These are phyloP conservation scores for Sordariomycetes sp. DNA, from an alignment of 2,329 filamentous ascomycete species.

Conservation along the genomic window DNA sequence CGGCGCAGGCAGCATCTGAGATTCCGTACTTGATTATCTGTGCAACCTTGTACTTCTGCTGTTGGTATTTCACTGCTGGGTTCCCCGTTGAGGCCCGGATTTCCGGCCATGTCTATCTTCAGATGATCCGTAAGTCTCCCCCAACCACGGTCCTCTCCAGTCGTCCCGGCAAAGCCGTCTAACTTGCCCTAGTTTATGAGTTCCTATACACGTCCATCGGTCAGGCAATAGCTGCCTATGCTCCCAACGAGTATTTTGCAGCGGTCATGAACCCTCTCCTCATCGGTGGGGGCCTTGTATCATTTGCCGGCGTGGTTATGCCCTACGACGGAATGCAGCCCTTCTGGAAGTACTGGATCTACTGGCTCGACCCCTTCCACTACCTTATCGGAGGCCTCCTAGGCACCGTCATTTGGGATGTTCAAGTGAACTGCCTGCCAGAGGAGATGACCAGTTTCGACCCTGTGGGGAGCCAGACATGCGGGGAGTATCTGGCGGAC, in stretches of 20 bases:
- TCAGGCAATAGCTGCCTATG: conserved; percentile 51
- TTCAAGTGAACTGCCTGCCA: conserved; percentile 31
- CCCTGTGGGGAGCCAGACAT: conserved; percentile 40
- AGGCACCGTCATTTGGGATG: conserved; percentile 36
- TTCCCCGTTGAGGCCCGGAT: conserved; percentile 24
- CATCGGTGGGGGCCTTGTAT: conserved; percentile 45
- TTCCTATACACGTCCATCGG: conserved; percentile 51
- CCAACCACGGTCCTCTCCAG: not conserved
- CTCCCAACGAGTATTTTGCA: conserved; percentile 50
- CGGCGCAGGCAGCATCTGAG: conserved; percentile 36
- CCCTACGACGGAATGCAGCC: conserved; percentile 49
- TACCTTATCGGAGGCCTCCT: conserved; percentile 48
- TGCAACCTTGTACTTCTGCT: conserved; percentile 35
- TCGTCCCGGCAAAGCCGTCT: not conserved
- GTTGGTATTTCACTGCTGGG: conserved; percentile 40
- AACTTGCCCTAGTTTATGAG: conserved; percentile 29
- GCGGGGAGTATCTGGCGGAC: conserved; percentile 41
- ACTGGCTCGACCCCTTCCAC: conserved; percentile 51
- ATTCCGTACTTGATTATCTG: conserved; percentile 33
- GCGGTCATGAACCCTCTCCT: conserved; percentile 45
- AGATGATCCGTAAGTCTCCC: conserved; percentile 31
- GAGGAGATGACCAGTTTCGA: conserved; percentile 40
- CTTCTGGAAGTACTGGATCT: conserved; percentile 62
- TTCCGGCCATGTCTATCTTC: conserved; percentile 31
- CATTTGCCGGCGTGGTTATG: conserved; percentile 67